phyloP scores from a whole-genome alignment of 2,329 filamentous ascomycete genomes.

The Colletotrichum navitas region DNA sequence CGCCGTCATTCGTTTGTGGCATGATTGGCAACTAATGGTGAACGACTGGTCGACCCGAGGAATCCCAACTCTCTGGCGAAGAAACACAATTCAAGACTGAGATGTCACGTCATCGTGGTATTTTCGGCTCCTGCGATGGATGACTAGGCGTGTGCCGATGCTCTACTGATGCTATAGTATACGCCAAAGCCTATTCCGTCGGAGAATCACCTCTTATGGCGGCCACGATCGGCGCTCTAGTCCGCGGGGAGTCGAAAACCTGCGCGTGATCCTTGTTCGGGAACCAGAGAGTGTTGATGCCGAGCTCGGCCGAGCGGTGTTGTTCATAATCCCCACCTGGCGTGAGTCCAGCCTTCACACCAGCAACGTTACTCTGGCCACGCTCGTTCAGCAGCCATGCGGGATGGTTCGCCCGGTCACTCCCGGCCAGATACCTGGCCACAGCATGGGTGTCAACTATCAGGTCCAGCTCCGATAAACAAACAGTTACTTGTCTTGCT shows the following conservation, averaged over 20 bases:
- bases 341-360: conserved; percentile 12
- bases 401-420: conserved; percentile 38
- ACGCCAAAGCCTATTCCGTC: background rate
- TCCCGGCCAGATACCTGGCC: conserved; percentile 63
- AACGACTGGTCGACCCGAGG: background rate
- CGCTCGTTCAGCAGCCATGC: conserved; percentile 41
- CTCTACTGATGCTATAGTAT: background rate
- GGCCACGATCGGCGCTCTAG: conserved; percentile 48
- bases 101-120: background rate
- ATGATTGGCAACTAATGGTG: background rate
- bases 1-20: conserved; percentile 6
- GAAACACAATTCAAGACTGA: background rate
- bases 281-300: conserved; percentile 72
- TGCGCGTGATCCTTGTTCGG: conserved; percentile 74
- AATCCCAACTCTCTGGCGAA: background rate
- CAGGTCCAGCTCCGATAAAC: conserved; percentile 70
- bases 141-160: background rate
- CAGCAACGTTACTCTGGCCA: conserved; percentile 32
- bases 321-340: conserved; percentile 7
- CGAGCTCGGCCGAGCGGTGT: conserved; percentile 45
- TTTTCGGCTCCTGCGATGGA: background rate
- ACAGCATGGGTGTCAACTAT: conserved; percentile 74
- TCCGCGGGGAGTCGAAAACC: conserved; percentile 61
- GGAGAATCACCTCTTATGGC: conserved; percentile 43
- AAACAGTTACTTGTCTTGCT: conserved; percentile 64